Evolutionary conservation across 768 basidiomycete species (phyloP).

Genomic region (Termitomyces sp.): DNA sequence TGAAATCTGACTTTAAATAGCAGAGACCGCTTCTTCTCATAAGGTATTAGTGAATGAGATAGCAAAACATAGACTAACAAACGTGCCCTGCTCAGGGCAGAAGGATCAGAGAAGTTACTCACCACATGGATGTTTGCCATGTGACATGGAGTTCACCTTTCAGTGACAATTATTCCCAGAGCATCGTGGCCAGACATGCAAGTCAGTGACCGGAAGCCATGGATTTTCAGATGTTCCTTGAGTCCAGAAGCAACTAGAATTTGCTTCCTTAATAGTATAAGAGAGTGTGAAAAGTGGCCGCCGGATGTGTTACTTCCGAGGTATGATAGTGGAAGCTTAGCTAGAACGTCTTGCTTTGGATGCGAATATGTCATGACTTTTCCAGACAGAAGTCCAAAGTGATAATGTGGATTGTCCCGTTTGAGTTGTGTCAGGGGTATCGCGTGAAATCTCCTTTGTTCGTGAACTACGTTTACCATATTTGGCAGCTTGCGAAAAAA

Average conservation of each 20-base stretch:
- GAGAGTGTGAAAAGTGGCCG: not conserved
- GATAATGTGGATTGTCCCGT: not conserved
- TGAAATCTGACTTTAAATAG: not conserved
- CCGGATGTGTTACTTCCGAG: not conserved
- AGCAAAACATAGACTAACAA: not conserved
- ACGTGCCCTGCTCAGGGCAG: not conserved
- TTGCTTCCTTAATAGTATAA: not conserved
- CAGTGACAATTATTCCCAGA: not conserved
- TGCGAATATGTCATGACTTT: not conserved
- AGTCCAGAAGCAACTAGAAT: not conserved
- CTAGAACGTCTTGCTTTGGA: not conserved
- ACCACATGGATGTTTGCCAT: not conserved
- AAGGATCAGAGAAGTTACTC: not conserved
- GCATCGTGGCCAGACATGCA: not conserved
- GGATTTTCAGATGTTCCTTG: not conserved
- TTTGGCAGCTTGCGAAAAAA: constrained; percentile 18
- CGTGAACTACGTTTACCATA: constrained; percentile 32
- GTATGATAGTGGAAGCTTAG: not conserved
- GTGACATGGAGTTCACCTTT: not conserved
- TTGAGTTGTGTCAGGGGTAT: not conserved
- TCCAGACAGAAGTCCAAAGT: not conserved
- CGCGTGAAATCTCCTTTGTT: not conserved
- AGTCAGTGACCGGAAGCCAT: not conserved
- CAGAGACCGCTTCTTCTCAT: not conserved
- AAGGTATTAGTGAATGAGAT: not conserved